A percentile compares a stretch with the other conserved stretches of the same genome.
Conservation (phyloP, 768 basidiomycete species). For the Podaxis sp. region DNA sequence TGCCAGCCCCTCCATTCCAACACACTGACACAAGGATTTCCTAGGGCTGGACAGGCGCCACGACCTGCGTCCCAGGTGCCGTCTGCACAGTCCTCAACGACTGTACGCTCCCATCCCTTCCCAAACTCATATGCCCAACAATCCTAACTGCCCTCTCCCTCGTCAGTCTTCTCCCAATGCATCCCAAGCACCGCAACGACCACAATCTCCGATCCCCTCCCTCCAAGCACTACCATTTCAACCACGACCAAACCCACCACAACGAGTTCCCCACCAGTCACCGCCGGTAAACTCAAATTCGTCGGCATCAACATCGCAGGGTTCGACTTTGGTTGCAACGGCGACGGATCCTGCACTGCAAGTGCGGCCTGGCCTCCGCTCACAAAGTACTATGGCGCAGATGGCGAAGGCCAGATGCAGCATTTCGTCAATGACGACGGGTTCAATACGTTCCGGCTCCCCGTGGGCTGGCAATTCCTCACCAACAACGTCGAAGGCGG, state of each 20-base stretch:
- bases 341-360: constrained; percentile 41
- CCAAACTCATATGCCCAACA: background rate
- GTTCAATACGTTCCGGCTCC: constrained; percentile 59
- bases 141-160: background rate
- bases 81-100: constrained; percentile 29
- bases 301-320: constrained; percentile 55
- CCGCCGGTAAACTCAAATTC: constrained; percentile 33
- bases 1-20: background rate
- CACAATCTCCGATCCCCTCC: constrained; percentile 15
- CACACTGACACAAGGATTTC: background rate
- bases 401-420: constrained; percentile 57
- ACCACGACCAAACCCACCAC: constrained; percentile 16
- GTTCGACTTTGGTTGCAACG: constrained; percentile 53
- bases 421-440: constrained; percentile 58
- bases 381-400: constrained; percentile 39
- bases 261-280: constrained; percentile 26
- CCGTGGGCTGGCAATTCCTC: constrained; percentile 61
- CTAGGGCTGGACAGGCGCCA: constrained; percentile 34
- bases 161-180: constrained; percentile 34
- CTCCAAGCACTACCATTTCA: constrained; percentile 2
- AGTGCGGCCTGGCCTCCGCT: constrained; percentile 45
- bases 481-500: constrained; percentile 37
- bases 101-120: constrained; percentile 24
- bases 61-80: constrained; percentile 32
- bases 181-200: constrained; percentile 24